phyloP scores from a whole-genome alignment of 208 protist species.

The Trichomonas tenax region DNA sequence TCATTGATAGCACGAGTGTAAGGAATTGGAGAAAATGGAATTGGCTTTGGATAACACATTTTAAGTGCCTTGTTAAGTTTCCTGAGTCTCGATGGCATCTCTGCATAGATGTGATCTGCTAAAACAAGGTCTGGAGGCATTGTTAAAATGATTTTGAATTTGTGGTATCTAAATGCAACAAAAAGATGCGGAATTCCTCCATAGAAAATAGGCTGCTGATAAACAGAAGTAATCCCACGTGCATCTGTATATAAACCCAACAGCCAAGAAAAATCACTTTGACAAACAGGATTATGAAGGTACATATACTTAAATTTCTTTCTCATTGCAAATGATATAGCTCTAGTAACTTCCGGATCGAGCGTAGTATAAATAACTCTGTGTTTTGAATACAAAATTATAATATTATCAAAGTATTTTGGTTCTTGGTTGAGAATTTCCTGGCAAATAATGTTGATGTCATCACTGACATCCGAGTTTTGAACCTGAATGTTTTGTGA shows the following conservation, averaged over 20 bases:
- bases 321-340: not conserved
- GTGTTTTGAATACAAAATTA: not conserved
- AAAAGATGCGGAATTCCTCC: not conserved
- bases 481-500: not conserved
- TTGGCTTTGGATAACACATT: not conserved
- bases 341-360: not conserved
- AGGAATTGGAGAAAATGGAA: not conserved
- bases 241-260: not conserved
- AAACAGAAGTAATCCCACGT: not conserved
- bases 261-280: not conserved
- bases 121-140: not conserved
- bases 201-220: conserved; percentile 1
- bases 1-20: not conserved
- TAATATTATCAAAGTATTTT: not conserved
- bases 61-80: not conserved
- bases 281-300: not conserved
- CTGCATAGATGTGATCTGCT: not conserved
- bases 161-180: not conserved
- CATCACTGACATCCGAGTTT: not conserved
- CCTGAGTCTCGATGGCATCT: not conserved
- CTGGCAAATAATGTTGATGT: not conserved
- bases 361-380: not conserved
- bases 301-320: not conserved
- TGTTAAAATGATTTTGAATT: not conserved
- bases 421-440: not conserved